Percentiles rank a stretch among this genome's conserved stretches.
Evolutionary conservation across 306 rosid species (phyloP).

Genomic region (Quercus agrifolia): DNA sequence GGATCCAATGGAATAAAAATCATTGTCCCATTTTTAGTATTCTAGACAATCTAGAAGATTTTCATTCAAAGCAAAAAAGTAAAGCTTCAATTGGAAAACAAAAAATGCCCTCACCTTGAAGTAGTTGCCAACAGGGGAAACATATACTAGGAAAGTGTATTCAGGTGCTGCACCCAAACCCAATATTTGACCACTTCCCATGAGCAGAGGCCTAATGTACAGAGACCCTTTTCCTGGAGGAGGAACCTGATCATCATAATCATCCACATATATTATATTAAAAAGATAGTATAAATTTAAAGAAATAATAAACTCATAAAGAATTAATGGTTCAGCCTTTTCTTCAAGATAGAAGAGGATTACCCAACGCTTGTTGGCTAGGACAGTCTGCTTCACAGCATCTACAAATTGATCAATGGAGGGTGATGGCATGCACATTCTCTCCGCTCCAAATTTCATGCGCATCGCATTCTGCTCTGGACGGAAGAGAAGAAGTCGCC

Average conservation of each 20-base stretch:
- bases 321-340: not conserved
- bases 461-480: slow-evolving; percentile 76
- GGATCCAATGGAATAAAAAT: not conserved
- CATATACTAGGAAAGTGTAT: slow-evolving; percentile 67
- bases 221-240: slow-evolving; percentile 78
- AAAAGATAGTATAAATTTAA: too few species aligned
- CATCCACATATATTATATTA: not conserved
- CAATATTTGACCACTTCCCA: slow-evolving; percentile 80
- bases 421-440: slow-evolving; percentile 90
- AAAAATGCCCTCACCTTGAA: slow-evolving; percentile 48
- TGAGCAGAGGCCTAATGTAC: slow-evolving; percentile 77
- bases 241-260: slow-evolving; percentile 59
- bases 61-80: too few species aligned
- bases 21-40: too few species aligned
- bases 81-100: not conserved
- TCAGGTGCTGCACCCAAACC: slow-evolving; percentile 84
- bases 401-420: slow-evolving; percentile 63
- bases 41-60: too few species aligned
- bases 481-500: slow-evolving; percentile 69
- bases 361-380: slow-evolving; percentile 92
- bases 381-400: slow-evolving; percentile 65
- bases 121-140: slow-evolving; percentile 92
- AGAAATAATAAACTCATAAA: not conserved
- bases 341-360: not conserved
- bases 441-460: slow-evolving; percentile 66